Percentiles rank a stretch among this genome's conserved stretches.
phyloP scores from a whole-genome alignment of 1,284 basidiomycete species.

The Fistulinella cinereoalba region DNA sequence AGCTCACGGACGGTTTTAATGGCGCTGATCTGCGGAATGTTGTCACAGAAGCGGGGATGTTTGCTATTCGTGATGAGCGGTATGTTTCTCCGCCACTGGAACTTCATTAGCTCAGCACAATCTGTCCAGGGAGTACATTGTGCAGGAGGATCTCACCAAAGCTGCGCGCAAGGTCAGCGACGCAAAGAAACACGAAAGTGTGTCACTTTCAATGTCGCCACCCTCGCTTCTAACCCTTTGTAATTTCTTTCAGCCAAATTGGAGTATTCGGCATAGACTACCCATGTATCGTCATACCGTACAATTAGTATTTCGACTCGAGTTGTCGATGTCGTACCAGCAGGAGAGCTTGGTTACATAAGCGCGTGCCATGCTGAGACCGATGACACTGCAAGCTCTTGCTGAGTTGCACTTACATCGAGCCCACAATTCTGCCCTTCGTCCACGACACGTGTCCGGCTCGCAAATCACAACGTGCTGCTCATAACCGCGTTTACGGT shows the following conservation, averaged over 20 bases:
- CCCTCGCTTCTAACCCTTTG: slow-evolving; percentile 1
- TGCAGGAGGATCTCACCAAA: slow-evolving; percentile 96
- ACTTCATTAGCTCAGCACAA: slow-evolving; percentile 1
- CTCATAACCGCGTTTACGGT: slow-evolving; percentile 6
- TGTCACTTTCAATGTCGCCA: slow-evolving; percentile 37
- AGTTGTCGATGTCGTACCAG: no score
- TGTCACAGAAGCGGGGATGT: slow-evolving; percentile 98
- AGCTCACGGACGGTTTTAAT: slow-evolving; percentile 91
- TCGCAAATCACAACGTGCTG: no score
- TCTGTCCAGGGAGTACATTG: slow-evolving; percentile 72
- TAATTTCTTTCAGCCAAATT: slow-evolving; percentile 47
- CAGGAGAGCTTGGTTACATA: slow-evolving; percentile 23
- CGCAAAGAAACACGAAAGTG: slow-evolving; percentile 94
- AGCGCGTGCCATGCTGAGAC: no score
- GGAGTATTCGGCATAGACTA: slow-evolving; percentile 49
- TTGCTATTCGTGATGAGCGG: slow-evolving; percentile 96
- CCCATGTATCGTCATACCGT: slow-evolving; percentile 26
- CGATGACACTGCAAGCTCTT: no score
- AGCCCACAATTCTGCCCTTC: no score
- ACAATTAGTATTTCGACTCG: neutral
- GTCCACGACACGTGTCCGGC: no score
- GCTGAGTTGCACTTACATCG: no score
- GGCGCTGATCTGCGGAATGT: slow-evolving; percentile 97
- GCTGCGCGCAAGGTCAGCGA: slow-evolving; percentile 97
- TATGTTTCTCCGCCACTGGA: slow-evolving; percentile 30